Conservation (phyloP, 148 eudicot genomes). For the Talinum fruticosum region DNA sequence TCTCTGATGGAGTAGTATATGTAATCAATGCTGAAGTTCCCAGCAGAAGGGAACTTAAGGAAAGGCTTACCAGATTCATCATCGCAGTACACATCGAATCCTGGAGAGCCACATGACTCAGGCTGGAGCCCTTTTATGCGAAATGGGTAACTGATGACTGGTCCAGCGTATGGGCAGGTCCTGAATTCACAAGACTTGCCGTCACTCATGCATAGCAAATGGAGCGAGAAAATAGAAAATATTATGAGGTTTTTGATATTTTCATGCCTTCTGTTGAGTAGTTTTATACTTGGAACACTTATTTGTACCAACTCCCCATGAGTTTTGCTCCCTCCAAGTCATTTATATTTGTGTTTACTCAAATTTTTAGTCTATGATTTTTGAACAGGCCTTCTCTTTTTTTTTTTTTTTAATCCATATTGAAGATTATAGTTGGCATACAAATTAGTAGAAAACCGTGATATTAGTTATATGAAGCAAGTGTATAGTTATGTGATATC, state of each 20-base stretch:
- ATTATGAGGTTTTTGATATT: not conserved
- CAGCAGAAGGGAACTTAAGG: conserved; percentile 3
- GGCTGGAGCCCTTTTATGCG: not conserved
- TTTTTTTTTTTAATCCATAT: too few species aligned
- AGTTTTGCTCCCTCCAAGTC: too few species aligned
- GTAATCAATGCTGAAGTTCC: not conserved
- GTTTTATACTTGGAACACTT: not conserved
- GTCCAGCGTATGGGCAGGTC: not conserved
- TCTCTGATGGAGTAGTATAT: not conserved
- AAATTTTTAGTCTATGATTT: too few species aligned
- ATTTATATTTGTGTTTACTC: too few species aligned
- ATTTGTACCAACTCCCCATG: too few species aligned
- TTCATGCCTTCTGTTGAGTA: not conserved
- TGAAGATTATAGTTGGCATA: too few species aligned
- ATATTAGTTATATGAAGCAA: too few species aligned
- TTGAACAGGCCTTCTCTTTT: too few species aligned
- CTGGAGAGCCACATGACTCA: conserved; percentile 1
- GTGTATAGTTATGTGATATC: too few species aligned
- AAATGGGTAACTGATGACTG: conserved; percentile 11
- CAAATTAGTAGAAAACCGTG: too few species aligned
- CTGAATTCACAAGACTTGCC: not conserved
- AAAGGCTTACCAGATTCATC: not conserved
- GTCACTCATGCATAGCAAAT: not conserved
- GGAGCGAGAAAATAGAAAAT: not conserved
- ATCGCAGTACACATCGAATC: conserved; percentile 14